Conservation (phyloP, 345 rosid species). For the Eutrema yunnanense region DNA sequence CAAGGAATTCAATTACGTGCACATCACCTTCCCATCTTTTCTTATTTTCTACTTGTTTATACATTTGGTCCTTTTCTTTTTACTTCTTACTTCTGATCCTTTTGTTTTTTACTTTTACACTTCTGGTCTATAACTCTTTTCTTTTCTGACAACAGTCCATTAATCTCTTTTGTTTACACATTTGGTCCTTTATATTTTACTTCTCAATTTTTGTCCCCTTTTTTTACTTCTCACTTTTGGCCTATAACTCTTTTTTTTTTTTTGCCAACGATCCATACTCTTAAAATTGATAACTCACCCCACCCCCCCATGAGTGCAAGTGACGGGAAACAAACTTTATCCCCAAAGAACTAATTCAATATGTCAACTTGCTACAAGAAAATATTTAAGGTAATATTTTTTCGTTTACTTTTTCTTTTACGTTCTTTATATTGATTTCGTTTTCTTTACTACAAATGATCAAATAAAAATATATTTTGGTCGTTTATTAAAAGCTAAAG, state of each 20-base stretch:
- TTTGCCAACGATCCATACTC: not conserved
- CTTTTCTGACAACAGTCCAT: not conserved
- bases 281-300: not conserved
- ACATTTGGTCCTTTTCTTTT: not conserved
- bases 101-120: not conserved
- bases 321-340: not conserved
- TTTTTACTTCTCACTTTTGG: too few relatives aligned
- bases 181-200: not conserved
- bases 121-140: not conserved
- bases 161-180: not conserved
- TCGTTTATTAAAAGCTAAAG: not conserved
- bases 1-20: conserved; percentile 19
- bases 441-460: not conserved
- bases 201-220: too few relatives aligned
- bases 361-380: not conserved
- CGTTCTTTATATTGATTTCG: not conserved
- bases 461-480: not conserved
- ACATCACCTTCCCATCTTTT: conserved; percentile 5
- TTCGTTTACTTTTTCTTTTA: not conserved
- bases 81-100: too few relatives aligned
- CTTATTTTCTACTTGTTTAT: not conserved
- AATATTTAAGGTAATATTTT: not conserved
- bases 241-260: not conserved
- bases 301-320: not conserved
- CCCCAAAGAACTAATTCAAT: not conserved